Conservation (phyloP, 2,329 filamentous ascomycete genomes). For the Elsinoe batatas region DNA sequence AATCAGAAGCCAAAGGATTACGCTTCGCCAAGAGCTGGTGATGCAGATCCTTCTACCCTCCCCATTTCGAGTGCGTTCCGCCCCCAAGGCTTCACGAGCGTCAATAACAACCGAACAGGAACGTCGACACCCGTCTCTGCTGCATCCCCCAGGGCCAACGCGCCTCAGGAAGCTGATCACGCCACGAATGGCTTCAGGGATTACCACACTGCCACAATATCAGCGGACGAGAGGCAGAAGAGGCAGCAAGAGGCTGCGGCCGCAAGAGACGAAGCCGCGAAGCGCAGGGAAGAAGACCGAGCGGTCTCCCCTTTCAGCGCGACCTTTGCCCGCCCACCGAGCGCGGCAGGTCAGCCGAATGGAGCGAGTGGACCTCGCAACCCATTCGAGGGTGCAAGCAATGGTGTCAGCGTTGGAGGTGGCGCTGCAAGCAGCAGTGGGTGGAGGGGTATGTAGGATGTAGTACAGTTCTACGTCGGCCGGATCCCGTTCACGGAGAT, state of each 20-base stretch:
- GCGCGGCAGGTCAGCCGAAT: neutral
- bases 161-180: neutral
- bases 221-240: neutral
- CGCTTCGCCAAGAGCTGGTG: neutral
- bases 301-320: constrained; percentile 6
- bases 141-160: neutral
- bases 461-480: neutral
- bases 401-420: constrained; percentile 1
- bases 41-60: neutral
- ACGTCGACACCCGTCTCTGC: neutral
- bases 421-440: neutral
- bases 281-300: neutral
- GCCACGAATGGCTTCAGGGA: neutral
- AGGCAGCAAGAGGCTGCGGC: neutral
- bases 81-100: constrained; percentile 7
- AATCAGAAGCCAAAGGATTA: neutral
- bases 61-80: neutral
- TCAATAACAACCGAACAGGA: constrained; percentile 8
- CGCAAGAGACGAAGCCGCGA: neutral
- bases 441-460: constrained; percentile 7
- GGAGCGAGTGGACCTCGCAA: neutral
- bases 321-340: neutral
- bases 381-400: neutral
- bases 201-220: neutral
- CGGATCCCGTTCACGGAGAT: neutral